Conservation (phyloP, 2,329 filamentous ascomycete species). For the Pseudopithomyces chartarum region DNA sequence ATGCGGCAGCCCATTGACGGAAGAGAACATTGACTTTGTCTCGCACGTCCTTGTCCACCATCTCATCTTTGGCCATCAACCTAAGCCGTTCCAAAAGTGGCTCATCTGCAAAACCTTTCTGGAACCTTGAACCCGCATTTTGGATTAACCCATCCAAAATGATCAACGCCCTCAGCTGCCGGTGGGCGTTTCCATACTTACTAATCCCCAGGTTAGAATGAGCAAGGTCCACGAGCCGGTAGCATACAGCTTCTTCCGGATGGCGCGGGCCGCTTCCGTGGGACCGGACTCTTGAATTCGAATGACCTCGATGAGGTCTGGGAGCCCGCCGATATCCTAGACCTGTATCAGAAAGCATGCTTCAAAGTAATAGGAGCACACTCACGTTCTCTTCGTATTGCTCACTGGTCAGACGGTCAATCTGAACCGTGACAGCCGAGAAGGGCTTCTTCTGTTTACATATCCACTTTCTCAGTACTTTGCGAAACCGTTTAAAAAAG, state of each 20-base stretch:
- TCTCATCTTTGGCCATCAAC: constrained; percentile 81
- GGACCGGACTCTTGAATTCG: constrained; percentile 86
- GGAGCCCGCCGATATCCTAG: constrained; percentile 78
- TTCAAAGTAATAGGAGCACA: not conserved
- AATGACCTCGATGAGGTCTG: constrained; percentile 92
- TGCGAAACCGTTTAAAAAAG: constrained; percentile 29
- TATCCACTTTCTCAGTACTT: constrained; percentile 31
- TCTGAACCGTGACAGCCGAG: constrained; percentile 88
- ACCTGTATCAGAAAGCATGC: constrained; percentile 1
- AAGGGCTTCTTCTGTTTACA: constrained; percentile 69
- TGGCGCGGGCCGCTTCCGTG: constrained; percentile 84
- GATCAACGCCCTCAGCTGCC: constrained; percentile 84
- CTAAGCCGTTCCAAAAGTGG: constrained; percentile 88
- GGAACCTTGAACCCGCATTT: constrained; percentile 87
- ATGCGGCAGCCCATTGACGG: constrained; percentile 81
- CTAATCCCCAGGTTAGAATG: constrained; percentile 46
- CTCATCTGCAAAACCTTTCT: constrained; percentile 87
- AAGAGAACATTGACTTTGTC: constrained; percentile 89
- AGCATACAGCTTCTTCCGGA: constrained; percentile 88
- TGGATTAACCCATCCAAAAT: constrained; percentile 93
- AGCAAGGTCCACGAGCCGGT: not conserved
- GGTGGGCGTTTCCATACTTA: constrained; percentile 94
- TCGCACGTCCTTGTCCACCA: constrained; percentile 84
- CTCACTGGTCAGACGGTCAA: constrained; percentile 90
- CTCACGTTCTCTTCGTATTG: constrained; percentile 77